Percentiles rank a stretch among this genome's conserved stretches.
phyloP scores from a whole-genome alignment of 2,329 filamentous ascomycete genomes.

The Lasiodiplodia citricola region DNA sequence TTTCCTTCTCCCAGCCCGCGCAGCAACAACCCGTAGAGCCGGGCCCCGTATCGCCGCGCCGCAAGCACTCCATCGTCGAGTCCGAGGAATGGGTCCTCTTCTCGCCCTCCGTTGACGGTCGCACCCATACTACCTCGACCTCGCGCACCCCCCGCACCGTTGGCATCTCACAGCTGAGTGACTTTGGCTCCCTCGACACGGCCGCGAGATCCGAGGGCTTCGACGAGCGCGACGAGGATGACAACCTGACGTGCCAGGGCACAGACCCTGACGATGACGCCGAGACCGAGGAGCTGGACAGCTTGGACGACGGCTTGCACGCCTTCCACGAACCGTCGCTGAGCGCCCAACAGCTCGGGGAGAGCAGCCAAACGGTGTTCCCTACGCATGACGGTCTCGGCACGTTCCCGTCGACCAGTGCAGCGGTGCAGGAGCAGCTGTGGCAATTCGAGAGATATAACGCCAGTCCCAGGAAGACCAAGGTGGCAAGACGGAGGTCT shows the following conservation, averaged over 20 bases:
- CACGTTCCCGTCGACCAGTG: slow-evolving; percentile 72
- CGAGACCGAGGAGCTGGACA: slow-evolving; percentile 79
- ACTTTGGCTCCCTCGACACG: slow-evolving; percentile 79
- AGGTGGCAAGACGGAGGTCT: slow-evolving; percentile 57
- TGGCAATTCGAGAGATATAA: slow-evolving; percentile 91
- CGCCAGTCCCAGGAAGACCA: slow-evolving; percentile 63
- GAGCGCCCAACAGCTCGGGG: slow-evolving; percentile 49
- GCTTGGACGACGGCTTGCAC: slow-evolving; percentile 87
- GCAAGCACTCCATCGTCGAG: slow-evolving; percentile 63
- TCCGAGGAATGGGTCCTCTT: slow-evolving; percentile 97
- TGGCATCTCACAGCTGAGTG: slow-evolving; percentile 76
- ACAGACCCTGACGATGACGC: slow-evolving; percentile 62
- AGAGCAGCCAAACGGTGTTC: slow-evolving; percentile 72
- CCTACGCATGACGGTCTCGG: slow-evolving; percentile 92
- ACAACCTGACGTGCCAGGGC: slow-evolving; percentile 48
- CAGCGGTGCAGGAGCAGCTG: slow-evolving; percentile 73
- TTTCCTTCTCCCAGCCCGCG: slow-evolving; percentile 41
- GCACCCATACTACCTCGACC: slow-evolving; percentile 70
- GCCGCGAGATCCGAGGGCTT: slow-evolving; percentile 63
- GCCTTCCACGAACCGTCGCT: slow-evolving; percentile 72
- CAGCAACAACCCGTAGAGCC: slow-evolving; percentile 14
- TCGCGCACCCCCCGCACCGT: slow-evolving; percentile 68
- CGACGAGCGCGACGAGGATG: slow-evolving; percentile 55
- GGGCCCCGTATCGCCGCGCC: slow-evolving; percentile 42
- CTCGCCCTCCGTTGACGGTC: slow-evolving; percentile 65